phyloP scores from a whole-genome alignment of 192 early-diverging fungal genomes.

The Gaertneriomyces semiglobifer region DNA sequence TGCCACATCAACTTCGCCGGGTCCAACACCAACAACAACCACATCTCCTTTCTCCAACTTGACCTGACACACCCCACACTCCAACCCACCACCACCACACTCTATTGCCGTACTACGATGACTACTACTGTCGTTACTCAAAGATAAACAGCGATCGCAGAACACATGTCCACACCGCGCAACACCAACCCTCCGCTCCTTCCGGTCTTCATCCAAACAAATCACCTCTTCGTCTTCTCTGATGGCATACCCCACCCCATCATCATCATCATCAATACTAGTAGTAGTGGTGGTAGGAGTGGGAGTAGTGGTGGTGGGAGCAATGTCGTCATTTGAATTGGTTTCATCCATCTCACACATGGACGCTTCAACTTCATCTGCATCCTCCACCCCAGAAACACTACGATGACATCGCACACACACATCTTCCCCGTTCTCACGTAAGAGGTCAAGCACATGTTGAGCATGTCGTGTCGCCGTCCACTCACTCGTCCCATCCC shows the following conservation, averaged over 20 bases:
- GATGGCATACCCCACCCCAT: too few species aligned
- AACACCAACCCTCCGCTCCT: constrained; percentile 1
- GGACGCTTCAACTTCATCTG: too few species aligned
- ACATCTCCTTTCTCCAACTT: background rate
- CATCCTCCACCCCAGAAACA: too few species aligned
- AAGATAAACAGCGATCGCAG: background rate
- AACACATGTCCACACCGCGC: constrained; percentile 2
- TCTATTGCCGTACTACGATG: background rate
- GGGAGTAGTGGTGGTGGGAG: too few species aligned
- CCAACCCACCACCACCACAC: background rate
- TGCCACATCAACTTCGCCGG: too few species aligned
- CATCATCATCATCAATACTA: too few species aligned
- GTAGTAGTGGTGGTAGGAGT: too few species aligned
- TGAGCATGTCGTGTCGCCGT: too few species aligned
- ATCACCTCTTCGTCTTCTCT: constrained; percentile 18
- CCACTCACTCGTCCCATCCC: too few species aligned
- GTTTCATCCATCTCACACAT: too few species aligned
- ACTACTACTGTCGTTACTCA: too few species aligned
- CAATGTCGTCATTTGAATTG: too few species aligned
- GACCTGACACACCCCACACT: constrained; percentile 1
- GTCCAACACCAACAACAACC: background rate
- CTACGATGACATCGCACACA: constrained; percentile 9
- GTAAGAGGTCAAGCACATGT: constrained; percentile 32
- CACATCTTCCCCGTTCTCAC: constrained; percentile 48
- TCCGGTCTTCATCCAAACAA: background rate